Conservation (phyloP, 768 basidiomycete genomes). For the Suillus hirtellus region DNA sequence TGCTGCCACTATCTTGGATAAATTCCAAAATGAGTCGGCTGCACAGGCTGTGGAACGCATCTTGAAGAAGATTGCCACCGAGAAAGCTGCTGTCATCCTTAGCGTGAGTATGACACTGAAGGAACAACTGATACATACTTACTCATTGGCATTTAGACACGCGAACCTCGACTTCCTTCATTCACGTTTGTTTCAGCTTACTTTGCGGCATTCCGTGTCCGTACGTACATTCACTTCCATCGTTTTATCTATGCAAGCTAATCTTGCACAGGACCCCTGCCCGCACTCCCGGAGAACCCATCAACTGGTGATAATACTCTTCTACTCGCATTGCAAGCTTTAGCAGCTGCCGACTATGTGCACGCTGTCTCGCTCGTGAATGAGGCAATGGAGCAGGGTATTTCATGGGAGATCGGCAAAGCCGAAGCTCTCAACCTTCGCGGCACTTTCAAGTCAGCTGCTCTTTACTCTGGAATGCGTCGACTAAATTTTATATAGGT, state of each 20-base stretch:
- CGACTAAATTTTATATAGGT: slow-evolving; percentile 46
- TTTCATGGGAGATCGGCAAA: slow-evolving; percentile 71
- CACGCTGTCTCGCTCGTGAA: slow-evolving; percentile 80
- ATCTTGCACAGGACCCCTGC: slow-evolving; percentile 54
- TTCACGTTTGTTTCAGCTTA: slow-evolving; percentile 93
- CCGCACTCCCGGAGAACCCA: slow-evolving; percentile 70
- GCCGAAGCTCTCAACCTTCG: slow-evolving; percentile 91
- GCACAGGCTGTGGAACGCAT: slow-evolving; percentile 89
- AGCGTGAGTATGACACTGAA: slow-evolving; percentile 41
- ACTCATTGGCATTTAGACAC: slow-evolving; percentile 36
- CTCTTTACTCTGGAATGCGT: neutral
- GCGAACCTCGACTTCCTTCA: slow-evolving; percentile 84
- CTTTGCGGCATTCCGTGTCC: slow-evolving; percentile 93
- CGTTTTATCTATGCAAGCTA: neutral
- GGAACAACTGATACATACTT: neutral
- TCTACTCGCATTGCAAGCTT: slow-evolving; percentile 75
- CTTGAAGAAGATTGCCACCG: slow-evolving; percentile 74
- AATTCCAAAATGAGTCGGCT: slow-evolving; percentile 82
- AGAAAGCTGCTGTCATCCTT: slow-evolving; percentile 74
- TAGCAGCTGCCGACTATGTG: slow-evolving; percentile 79
- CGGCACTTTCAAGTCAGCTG: slow-evolving; percentile 89
- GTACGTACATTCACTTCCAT: slow-evolving; percentile 43
- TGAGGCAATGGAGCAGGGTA: slow-evolving; percentile 84
- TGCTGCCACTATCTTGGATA: slow-evolving; percentile 92
- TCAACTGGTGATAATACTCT: slow-evolving; percentile 84